Base-by-base conservation (phyloP, 2,329 filamentous ascomycete species). In the Fusarium sulawesiense region DNA sequence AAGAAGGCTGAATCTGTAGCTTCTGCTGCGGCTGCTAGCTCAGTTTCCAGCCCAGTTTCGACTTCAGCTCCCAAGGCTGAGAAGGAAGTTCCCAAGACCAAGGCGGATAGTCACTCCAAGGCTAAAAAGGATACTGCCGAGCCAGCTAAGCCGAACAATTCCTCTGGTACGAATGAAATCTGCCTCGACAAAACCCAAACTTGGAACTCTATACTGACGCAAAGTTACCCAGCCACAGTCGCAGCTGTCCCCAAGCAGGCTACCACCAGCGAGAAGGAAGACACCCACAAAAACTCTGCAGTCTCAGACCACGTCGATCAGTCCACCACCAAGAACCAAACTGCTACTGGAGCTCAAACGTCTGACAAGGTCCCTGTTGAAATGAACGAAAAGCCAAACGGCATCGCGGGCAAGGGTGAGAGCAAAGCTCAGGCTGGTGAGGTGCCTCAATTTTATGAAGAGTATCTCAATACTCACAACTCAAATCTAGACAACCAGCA, bases 161-260 rank as follows among this genome's bases (percentile, higher is more conserved):
- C 63, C 56, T 61, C 71, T 49, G 73, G 74, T 76, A 76, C 40
- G 74, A 75, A 59, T 58, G 45, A 30, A 54, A 62, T 47, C 40
- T 41, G 29, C 45, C 8, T 37, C 18, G 18, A 37, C 37, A 29
- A 14, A 42, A 27, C 40, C 16, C 25, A 23, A 30, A 20, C 21
- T 23, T n/a, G 7, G 23, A 44, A 50, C 20, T 21, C n/a, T 42
- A 50, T 34, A 32, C 73, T 75, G 23, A 74, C 63, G 25, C n/a
- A 56, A 53, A n/a, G 21, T 59, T n/a, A 32, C 45, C 40, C 41
- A 53, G 5, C 40, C 51, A 25, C 34, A 72, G 69, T 57, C 41
- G 55, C 58, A 56, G 66, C 71, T 48, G 49, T 49, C 44, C 62
- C 74, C 21, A 65, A 75, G 51, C 44, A 64, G 46, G 46, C 64